These are phyloP conservation scores for Neurospora sublineolata DNA, from an alignment of 495 filamentous ascomycete genomes.

Conservation along the genomic window DNA sequence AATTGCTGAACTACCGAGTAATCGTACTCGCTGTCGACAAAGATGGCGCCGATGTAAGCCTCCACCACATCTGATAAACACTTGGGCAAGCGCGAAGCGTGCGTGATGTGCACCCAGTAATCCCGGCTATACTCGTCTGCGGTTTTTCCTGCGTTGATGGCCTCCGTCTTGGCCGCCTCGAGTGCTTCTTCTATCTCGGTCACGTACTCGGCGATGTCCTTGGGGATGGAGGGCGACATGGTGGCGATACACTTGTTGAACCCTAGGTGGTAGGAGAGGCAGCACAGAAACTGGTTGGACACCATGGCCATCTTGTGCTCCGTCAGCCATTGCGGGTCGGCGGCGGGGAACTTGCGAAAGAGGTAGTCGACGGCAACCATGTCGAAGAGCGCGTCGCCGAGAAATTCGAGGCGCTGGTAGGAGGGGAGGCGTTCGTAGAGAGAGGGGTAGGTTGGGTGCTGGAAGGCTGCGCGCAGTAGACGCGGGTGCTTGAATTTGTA, in stretches of 20 bases:
- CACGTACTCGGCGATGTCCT: constrained; percentile 58
- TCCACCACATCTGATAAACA: constrained; percentile 82
- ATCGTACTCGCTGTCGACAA: constrained; percentile 80
- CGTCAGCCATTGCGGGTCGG: constrained; percentile 93
- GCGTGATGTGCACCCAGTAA: constrained; percentile 61
- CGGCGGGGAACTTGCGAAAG: constrained; percentile 61
- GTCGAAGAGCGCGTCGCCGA: constrained; percentile 84
- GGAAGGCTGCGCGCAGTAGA: constrained; percentile 74
- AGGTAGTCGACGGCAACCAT: constrained; percentile 76
- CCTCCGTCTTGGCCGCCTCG: constrained; percentile 27
- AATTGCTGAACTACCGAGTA: constrained; percentile 63
- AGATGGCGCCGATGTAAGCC: constrained; percentile 79
- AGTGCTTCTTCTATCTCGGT: constrained; percentile 51
- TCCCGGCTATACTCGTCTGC: constrained; percentile 47
- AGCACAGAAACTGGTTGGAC: constrained; percentile 88
- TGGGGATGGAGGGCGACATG: constrained; percentile 45
- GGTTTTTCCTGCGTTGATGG: constrained; percentile 17
- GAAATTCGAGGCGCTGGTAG: constrained; percentile 89
- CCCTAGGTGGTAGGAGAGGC: constrained; percentile 61
- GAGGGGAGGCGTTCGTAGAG: constrained; percentile 66
- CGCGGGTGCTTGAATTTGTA: constrained; percentile 76
- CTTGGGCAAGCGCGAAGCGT: constrained; percentile 64
- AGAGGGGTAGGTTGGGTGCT: constrained; percentile 67
- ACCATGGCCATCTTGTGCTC: constrained; percentile 99
- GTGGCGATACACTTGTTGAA: constrained; percentile 65